These are phyloP conservation scores for Paratinospora sagittata DNA, from an alignment of 164 flowering plant species.

Conservation along the genomic window DNA sequence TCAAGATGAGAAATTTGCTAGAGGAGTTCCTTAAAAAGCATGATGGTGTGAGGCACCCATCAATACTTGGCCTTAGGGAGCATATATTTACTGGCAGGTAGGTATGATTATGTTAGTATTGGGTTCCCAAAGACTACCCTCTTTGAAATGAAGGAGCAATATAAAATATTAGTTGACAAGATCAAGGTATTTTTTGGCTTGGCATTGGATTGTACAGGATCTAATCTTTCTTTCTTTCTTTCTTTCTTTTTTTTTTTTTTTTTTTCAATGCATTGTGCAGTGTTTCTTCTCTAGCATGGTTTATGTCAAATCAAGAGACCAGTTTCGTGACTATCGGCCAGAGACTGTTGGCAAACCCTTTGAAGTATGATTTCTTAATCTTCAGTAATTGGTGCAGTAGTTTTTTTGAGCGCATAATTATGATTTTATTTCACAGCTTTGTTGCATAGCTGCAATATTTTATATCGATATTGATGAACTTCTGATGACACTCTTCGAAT, in stretches of 20 bases:
- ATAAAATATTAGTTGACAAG: background rate
- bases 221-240: too few relatives aligned
- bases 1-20: constrained; percentile 91
- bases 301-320: constrained; percentile 98
- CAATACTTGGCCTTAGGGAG: constrained; percentile 91
- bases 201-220: too few relatives aligned
- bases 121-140: background rate
- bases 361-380: constrained; percentile 56
- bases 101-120: background rate
- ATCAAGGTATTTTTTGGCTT: background rate
- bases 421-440: background rate
- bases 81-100: constrained; percentile 97
- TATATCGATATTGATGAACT: too few relatives aligned
- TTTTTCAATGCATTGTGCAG: constrained; percentile 55
- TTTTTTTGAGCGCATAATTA: background rate
- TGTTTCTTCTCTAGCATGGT: constrained; percentile 97
- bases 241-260: background rate
- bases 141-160: background rate
- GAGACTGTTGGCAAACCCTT: constrained; percentile 85
- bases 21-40: constrained; percentile 80
- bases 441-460: background rate
- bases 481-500: too few relatives aligned
- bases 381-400: background rate
- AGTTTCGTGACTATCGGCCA: constrained; percentile 99
- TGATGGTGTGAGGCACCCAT: constrained; percentile 78